Evolutionary conservation across 108 stramenopile genomes (phyloP).

Genomic region (Nitzschia sp.): DNA sequence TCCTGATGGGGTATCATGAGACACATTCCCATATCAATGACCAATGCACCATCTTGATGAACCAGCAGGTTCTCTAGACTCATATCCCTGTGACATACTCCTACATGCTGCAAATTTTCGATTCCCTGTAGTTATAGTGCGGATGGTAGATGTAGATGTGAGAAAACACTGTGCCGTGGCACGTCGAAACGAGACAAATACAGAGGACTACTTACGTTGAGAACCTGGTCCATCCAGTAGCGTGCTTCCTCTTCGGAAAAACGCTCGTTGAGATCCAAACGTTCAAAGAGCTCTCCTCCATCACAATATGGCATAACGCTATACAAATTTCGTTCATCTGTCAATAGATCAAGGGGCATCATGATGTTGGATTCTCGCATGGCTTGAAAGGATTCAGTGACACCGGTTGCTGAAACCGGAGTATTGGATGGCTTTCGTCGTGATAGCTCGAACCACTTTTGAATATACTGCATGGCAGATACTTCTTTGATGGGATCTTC

Average conservation of each 20-base stretch:
- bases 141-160: not conserved
- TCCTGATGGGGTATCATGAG: conserved; percentile 65
- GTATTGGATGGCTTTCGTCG: conserved; percentile 14
- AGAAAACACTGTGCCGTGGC: not conserved
- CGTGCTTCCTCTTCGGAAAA: conserved; percentile 80
- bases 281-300: conserved; percentile 87
- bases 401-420: conserved; percentile 13
- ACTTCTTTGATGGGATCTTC: conserved; percentile 87
- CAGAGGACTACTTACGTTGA: conserved; percentile 52
- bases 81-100: conserved; percentile 89
- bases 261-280: conserved; percentile 66
- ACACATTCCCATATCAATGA: conserved; percentile 96
- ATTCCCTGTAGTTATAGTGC: conserved; percentile 50
- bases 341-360: conserved; percentile 74
- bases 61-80: conserved; percentile 86
- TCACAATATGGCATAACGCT: conserved; percentile 86
- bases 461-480: conserved; percentile 81
- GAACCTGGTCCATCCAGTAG: conserved; percentile 84
- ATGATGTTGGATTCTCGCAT: conserved; percentile 67
- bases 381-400: conserved; percentile 41
- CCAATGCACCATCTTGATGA: conserved; percentile 56
- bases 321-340: conserved; percentile 85
- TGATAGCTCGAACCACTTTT: conserved; percentile 32
- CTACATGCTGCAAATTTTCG: conserved; percentile 71
- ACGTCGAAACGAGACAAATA: not conserved